Evolutionary conservation across 1,139 yeast genomes (phyloP).

Genomic region (Pichia sp.): DNA sequence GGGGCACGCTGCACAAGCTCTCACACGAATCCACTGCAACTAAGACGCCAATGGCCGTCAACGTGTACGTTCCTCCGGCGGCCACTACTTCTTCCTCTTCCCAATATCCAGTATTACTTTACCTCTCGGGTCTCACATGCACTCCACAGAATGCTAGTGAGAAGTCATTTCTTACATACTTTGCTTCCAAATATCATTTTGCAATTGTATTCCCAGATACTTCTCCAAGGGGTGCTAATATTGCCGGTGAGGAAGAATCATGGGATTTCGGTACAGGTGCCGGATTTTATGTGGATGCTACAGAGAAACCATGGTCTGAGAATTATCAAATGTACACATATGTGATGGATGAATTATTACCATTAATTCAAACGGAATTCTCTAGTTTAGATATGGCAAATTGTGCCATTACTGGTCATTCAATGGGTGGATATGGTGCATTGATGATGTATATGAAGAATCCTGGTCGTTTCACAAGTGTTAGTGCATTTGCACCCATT

Average conservation of each 20-base stretch:
- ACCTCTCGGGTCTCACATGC: slow-evolving; percentile 87
- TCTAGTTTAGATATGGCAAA: slow-evolving; percentile 45
- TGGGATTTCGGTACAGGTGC: slow-evolving; percentile 97
- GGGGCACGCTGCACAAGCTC: slow-evolving; percentile 71
- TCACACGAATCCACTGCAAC: slow-evolving; percentile 63
- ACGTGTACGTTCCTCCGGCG: slow-evolving; percentile 65
- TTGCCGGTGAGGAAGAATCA: slow-evolving; percentile 73
- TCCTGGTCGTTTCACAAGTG: slow-evolving; percentile 71
- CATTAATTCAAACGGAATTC: slow-evolving; percentile 41
- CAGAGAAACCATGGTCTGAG: slow-evolving; percentile 58
- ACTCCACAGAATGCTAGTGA: slow-evolving; percentile 94
- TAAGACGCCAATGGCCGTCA: slow-evolving; percentile 73
- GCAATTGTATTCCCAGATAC: slow-evolving; percentile 94
- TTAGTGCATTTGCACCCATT: slow-evolving; percentile 90
- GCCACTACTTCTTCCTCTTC: slow-evolving; percentile 27
- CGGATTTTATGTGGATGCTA: slow-evolving; percentile 87
- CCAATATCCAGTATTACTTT: slow-evolving; percentile 63
- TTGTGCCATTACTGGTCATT: slow-evolving; percentile 82
- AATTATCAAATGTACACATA: slow-evolving; percentile 86
- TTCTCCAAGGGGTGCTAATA: slow-evolving; percentile 88
- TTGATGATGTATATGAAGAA: slow-evolving; percentile 66
- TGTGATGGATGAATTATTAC: slow-evolving; percentile 63
- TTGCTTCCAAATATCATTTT: slow-evolving; percentile 75
- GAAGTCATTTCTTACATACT: slow-evolving; percentile 81
- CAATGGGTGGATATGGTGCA: slow-evolving; percentile 99